phyloP scores from a whole-genome alignment of 768 basidiomycete species.

The Cyclocybe cylindracea region DNA sequence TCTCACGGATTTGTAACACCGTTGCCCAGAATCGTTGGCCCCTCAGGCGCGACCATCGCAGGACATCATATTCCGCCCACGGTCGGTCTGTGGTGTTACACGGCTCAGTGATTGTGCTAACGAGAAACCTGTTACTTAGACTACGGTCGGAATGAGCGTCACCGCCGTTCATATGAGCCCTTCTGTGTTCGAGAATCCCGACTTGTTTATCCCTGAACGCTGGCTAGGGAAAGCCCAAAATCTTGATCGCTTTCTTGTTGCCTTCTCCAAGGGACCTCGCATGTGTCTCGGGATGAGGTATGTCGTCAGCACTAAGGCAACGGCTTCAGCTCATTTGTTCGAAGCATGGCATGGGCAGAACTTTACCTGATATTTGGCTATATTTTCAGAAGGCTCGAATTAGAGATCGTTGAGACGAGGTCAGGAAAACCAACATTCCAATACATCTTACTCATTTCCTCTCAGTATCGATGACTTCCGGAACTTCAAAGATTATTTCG shows the following conservation, averaged over 20 bases:
- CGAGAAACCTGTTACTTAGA: slow-evolving; percentile 23
- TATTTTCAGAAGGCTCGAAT: slow-evolving; percentile 39
- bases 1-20: slow-evolving; percentile 43
- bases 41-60: slow-evolving; percentile 31
- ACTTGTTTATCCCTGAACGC: slow-evolving; percentile 40
- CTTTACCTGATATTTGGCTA: slow-evolving; percentile 40
- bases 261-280: slow-evolving; percentile 46
- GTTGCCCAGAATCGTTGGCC: slow-evolving; percentile 43
- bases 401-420: slow-evolving; percentile 33
- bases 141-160: slow-evolving; percentile 40
- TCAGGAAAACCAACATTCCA: slow-evolving; percentile 11
- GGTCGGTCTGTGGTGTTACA: slow-evolving; percentile 23
- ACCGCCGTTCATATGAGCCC: slow-evolving; percentile 38
- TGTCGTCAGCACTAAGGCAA: slow-evolving; percentile 2
- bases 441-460: neutral
- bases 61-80: slow-evolving; percentile 37
- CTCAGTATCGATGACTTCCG: slow-evolving; percentile 28
- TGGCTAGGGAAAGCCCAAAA: slow-evolving; percentile 36
- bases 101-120: neutral
- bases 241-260: slow-evolving; percentile 38
- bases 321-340: neutral
- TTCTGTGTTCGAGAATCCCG: slow-evolving; percentile 37
- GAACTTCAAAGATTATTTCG: slow-evolving; percentile 35
- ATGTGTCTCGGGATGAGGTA: slow-evolving; percentile 47
- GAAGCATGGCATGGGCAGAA: slow-evolving; percentile 44